A percentile compares a stretch with the other conserved stretches of the same genome.
Evolutionary conservation across 1,284 basidiomycete species (phyloP).

Genomic region (Rhodotorula sp.): DNA sequence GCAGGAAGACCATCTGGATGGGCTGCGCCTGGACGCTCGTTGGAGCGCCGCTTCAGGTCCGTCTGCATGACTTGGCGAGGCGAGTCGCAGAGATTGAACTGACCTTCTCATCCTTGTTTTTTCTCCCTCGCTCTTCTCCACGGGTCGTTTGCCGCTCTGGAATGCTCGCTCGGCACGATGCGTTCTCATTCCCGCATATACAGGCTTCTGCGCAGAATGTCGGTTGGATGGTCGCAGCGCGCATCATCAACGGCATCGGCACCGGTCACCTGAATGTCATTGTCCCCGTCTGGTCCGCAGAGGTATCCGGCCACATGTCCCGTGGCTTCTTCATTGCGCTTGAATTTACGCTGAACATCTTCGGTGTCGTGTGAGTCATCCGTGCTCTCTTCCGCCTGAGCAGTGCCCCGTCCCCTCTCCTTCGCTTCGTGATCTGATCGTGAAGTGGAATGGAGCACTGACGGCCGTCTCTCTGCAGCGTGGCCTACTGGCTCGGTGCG

Average conservation of each 20-base stretch:
- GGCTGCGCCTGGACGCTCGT: neutral
- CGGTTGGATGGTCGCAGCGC: conserved; percentile 5
- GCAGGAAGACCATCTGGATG: conserved; percentile 10
- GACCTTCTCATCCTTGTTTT: neutral
- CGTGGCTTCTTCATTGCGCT: conserved; percentile 13
- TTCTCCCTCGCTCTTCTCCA: neutral
- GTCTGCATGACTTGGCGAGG: neutral
- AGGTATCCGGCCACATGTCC: neutral
- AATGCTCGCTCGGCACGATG: neutral
- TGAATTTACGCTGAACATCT: conserved; percentile 3
- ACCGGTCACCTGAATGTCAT: conserved; percentile 10
- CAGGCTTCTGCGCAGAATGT: conserved; percentile 5
- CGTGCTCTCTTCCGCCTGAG: neutral
- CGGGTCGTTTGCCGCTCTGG: neutral
- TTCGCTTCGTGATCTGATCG: too few relatives aligned
- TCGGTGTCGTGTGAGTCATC: neutral
- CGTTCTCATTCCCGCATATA: too few relatives aligned
- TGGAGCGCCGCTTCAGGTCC: conserved; percentile 1
- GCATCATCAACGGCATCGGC: conserved; percentile 8
- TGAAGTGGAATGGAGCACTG: too few relatives aligned
- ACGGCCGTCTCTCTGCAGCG: too few relatives aligned
- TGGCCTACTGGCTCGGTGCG: conserved; percentile 8
- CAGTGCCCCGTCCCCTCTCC: neutral
- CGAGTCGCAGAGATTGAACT: neutral
- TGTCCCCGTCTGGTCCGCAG: conserved; percentile 11